These are phyloP conservation scores for Ceratobasidium sp. DNA, from an alignment of 1,284 basidiomycete genomes.

Conservation along the genomic window DNA sequence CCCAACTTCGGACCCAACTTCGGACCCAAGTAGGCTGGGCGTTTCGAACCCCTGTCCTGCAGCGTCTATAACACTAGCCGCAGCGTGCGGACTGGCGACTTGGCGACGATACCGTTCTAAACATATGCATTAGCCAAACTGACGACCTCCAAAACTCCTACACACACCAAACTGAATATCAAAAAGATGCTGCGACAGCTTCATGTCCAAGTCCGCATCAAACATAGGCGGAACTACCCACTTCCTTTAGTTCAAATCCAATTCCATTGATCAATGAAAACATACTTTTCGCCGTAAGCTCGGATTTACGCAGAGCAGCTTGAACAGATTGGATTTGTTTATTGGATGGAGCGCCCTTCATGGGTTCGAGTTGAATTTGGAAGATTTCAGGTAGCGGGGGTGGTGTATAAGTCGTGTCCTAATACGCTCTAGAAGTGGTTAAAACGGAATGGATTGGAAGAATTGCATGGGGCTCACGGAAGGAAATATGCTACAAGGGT, in stretches of 20 bases:
- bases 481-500: slow-evolving; percentile 6
- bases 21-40: not conserved
- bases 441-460: not conserved
- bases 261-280: not conserved
- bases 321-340: slow-evolving; percentile 17
- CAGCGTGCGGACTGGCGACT: not conserved
- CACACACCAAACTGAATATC: slow-evolving; percentile 17
- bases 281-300: slow-evolving; percentile 25
- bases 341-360: slow-evolving; percentile 28
- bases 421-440: not conserved
- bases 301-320: not conserved
- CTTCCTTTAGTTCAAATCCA: not conserved
- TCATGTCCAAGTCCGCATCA: slow-evolving; percentile 1
- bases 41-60: not conserved
- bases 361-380: slow-evolving; percentile 1
- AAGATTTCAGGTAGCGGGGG: slow-evolving; percentile 17
- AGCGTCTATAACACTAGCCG: not conserved
- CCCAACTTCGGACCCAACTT: not conserved
- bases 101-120: not conserved
- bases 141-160: not conserved
- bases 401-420: slow-evolving; percentile 11
- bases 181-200: slow-evolving; percentile 21
- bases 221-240: not conserved
- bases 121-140: not conserved
- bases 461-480: not conserved